Evolutionary conservation across 768 basidiomycete species (phyloP).

Genomic region (Collybiopsis confluens): DNA sequence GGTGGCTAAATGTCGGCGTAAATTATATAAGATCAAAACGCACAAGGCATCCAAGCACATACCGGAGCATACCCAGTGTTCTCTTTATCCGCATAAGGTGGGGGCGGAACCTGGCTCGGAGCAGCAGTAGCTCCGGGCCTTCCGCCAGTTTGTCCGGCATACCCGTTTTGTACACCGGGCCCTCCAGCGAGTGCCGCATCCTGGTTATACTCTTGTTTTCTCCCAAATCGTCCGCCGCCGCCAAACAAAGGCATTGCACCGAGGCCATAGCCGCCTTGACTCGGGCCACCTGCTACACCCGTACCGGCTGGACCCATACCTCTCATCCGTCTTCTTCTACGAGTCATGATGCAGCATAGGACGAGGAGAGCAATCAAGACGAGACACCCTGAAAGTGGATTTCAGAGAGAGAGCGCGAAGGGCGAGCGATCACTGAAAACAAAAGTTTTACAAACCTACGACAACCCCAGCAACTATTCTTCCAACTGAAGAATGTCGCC

Average conservation of each 20-base stretch:
- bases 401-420: not conserved
- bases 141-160: not conserved
- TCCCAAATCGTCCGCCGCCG: not conserved
- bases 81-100: not conserved
- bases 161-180: not conserved
- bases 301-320: not conserved
- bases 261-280: not conserved
- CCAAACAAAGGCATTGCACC: not conserved
- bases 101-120: not conserved
- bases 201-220: not conserved
- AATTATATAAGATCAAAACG: not conserved
- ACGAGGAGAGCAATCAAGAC: not conserved
- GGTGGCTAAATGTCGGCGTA: not conserved
- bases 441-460: not conserved
- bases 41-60: not conserved
- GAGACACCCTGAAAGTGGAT: not conserved
- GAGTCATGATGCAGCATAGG: not conserved
- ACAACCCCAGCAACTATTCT: constrained; percentile 5
- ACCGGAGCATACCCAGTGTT: constrained; percentile 1
- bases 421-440: not conserved
- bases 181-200: not conserved
- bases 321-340: not conserved
- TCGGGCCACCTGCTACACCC: not conserved
- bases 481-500: not conserved
- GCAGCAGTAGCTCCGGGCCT: not conserved